phyloP scores from a whole-genome alignment of 495 filamentous ascomycete species.

The Pyrenopolyporus hunteri region DNA sequence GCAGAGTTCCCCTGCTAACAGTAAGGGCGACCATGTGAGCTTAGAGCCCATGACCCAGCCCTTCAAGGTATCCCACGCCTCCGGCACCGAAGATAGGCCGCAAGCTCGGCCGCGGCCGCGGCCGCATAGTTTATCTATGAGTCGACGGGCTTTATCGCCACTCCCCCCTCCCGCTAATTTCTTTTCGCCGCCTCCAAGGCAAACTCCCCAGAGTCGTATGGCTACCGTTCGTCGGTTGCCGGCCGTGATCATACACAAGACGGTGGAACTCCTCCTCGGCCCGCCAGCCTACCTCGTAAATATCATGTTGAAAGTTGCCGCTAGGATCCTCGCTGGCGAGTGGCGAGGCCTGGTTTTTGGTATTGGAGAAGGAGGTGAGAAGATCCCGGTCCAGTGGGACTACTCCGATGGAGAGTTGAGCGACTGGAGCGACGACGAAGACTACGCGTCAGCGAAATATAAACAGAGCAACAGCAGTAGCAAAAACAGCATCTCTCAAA shows the following conservation, averaged over 20 bases:
- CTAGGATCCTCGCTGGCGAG: constrained; percentile 70
- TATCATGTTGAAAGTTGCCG: constrained; percentile 79
- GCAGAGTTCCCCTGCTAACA: constrained; percentile 6
- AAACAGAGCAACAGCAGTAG: constrained; percentile 20
- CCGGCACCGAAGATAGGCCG: constrained; percentile 19
- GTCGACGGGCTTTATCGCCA: constrained; percentile 69
- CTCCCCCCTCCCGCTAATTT: constrained; percentile 71
- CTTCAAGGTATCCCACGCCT: constrained; percentile 6
- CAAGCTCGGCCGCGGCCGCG: constrained; percentile 28
- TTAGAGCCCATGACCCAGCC: neutral
- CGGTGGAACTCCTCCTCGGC: constrained; percentile 72
- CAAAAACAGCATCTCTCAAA: constrained; percentile 18
- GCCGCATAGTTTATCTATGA: constrained; percentile 52
- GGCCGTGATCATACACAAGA: constrained; percentile 72
- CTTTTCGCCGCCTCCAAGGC: constrained; percentile 57
- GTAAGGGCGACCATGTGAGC: neutral
- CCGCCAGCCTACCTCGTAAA: constrained; percentile 77
- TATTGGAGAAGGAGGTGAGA: constrained; percentile 53
- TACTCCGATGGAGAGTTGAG: constrained; percentile 54
- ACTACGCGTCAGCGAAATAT: constrained; percentile 21
- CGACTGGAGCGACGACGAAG: constrained; percentile 41
- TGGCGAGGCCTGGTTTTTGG: constrained; percentile 59
- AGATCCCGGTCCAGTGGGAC: constrained; percentile 62
- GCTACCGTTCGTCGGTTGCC: constrained; percentile 62
- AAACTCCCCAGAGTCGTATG: constrained; percentile 39